Evolutionary conservation across 768 basidiomycete genomes (phyloP).

Genomic region (Russula emetica): DNA sequence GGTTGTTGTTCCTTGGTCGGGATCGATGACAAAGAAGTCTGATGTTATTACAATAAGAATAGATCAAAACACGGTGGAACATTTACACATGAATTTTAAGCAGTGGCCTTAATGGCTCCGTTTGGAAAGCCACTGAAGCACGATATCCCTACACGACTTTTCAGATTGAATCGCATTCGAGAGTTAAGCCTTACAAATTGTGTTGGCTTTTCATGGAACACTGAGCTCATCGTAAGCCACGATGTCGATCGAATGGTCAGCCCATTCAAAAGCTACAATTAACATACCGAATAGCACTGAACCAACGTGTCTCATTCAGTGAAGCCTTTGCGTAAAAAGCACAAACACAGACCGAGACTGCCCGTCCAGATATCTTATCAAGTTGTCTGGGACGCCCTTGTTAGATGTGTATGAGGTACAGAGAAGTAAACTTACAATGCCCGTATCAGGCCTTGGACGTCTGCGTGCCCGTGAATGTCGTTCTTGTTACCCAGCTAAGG

Average conservation of each 20-base stretch:
- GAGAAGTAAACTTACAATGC: constrained; percentile 50
- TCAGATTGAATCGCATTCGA: constrained; percentile 14
- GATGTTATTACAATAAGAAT: constrained; percentile 9
- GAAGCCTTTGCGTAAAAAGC: not conserved
- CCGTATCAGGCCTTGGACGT: constrained; percentile 79
- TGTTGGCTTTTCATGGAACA: constrained; percentile 97
- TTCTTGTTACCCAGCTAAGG: constrained; percentile 88
- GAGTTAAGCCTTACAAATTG: constrained; percentile 59
- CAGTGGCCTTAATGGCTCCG: constrained; percentile 55
- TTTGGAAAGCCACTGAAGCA: constrained; percentile 80
- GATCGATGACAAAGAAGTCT: constrained; percentile 7
- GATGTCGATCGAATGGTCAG: not conserved
- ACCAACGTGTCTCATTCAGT: constrained; percentile 11
- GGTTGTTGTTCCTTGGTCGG: constrained; percentile 8
- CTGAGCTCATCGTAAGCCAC: constrained; percentile 39
- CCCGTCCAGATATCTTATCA: constrained; percentile 72
- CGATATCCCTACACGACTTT: constrained; percentile 58
- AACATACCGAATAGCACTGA: constrained; percentile 72
- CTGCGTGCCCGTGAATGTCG: constrained; percentile 69
- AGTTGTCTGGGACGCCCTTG: constrained; percentile 48
- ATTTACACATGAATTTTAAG: not conserved
- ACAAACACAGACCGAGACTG: constrained; percentile 69
- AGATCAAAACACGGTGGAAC: constrained; percentile 5
- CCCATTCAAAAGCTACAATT: not conserved
- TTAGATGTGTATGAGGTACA: constrained; percentile 3